Evolutionary conservation across 78 protist genomes (phyloP), one percentile per base, ranked within the genome.

Genomic region (Dictyostelium capitatum): DNA sequence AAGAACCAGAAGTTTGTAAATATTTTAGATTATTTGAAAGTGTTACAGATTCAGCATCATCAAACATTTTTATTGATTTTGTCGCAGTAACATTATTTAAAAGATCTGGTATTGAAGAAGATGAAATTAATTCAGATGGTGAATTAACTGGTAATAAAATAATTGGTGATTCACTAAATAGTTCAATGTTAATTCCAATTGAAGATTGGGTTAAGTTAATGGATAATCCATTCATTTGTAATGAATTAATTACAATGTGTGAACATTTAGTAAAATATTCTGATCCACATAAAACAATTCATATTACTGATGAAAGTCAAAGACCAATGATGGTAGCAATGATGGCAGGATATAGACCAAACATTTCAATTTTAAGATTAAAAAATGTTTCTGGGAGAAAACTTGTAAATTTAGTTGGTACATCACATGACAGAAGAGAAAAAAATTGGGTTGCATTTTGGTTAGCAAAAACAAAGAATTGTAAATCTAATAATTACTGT

Each of bases 371-470:
- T 9, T 30, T 23, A 14, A 30, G 9, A 4, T 11, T 65, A 15
- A 28, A n/a, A 0, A 65, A 28, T 65, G 74, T 65, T 30, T 12
- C n/a, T 8, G 48, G n/a, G n/a, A 23, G 10, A 1, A 65, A 30
- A 65, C 15, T 65, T 8, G 74, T 65, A 15, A 65, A 65, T 30
- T 10, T 65, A 30, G 74, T 65, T 30, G 74, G 74, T 14, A 30
- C 74, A 30, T 30, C 47, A 30, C 12, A 0, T 65, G 74, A 65
- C 28, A 28, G 28, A 65, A 65, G 74, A 65, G 74, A 65, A 65
- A 0, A n/a, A 30, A 65, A 28, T 65, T 65, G 74, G 74, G 74
- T 65, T 65, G 23, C 15, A 65, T 65, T 65, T 65, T 65, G 74
- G 74, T 7, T 15, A 30, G 43, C 48, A 1, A 10, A 8, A 7